phyloP scores from a whole-genome alignment of 106 monocot genomes.

The Cymbidium sinense region DNA sequence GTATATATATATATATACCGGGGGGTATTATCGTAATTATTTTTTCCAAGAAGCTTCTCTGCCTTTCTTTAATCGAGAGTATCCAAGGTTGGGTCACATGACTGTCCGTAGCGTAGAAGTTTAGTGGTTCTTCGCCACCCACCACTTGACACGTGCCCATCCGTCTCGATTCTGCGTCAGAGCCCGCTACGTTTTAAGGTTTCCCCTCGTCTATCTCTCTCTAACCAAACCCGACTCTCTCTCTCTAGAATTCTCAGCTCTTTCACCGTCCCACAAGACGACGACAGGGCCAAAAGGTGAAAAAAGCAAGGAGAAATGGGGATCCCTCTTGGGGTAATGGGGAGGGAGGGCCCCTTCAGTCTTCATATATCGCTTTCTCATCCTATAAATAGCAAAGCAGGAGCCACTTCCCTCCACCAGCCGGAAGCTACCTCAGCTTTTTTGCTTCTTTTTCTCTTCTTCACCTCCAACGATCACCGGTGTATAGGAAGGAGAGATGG shows the following conservation, averaged over 20 bases:
- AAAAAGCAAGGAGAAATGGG: constrained; percentile 9
- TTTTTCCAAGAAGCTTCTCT: neutral
- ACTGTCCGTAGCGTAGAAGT: neutral
- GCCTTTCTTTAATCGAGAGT: constrained; percentile 3
- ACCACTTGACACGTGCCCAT: neutral
- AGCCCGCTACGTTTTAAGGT: constrained; percentile 3
- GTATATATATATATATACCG: no score
- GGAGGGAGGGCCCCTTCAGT: constrained; percentile 2
- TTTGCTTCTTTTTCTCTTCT: neutral
- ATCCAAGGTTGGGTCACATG: constrained; percentile 7
- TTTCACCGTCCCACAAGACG: constrained; percentile 12
- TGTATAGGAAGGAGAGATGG: neutral
- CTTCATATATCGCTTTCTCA: constrained; percentile 7
- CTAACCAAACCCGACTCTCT: neutral
- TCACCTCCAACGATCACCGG: neutral
- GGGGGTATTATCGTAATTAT: neutral
- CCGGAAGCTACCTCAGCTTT: neutral
- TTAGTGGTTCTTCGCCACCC: neutral
- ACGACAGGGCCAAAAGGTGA: constrained; percentile 10
- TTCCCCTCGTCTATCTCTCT: neutral
- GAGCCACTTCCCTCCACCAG: neutral
- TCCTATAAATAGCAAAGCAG: constrained; percentile 9
- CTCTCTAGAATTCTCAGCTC: neutral
- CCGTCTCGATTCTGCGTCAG: neutral
- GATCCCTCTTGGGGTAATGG: neutral